phyloP scores from a whole-genome alignment of 768 basidiomycete genomes.

The Hypsizygus marmoreus region DNA sequence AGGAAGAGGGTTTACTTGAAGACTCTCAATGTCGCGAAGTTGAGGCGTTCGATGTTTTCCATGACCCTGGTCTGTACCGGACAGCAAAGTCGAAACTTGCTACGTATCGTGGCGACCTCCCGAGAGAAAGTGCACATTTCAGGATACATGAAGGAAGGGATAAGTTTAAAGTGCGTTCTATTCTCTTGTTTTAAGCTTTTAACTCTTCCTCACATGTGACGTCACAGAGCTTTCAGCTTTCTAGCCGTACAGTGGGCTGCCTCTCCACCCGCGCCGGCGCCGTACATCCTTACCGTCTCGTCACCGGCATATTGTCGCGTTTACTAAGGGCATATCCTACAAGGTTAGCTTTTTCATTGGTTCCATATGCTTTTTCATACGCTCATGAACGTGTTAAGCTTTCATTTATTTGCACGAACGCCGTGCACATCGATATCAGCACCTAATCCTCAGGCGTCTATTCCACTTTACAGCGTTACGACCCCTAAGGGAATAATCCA shows the following conservation, averaged over 20 bases:
- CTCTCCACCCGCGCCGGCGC: constrained; percentile 60
- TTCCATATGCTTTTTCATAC: neutral
- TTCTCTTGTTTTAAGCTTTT: neutral
- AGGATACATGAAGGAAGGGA: constrained; percentile 32
- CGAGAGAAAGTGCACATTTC: constrained; percentile 42
- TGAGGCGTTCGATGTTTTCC: constrained; percentile 60
- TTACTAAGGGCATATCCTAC: constrained; percentile 52
- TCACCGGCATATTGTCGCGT: constrained; percentile 58
- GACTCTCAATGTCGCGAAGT: constrained; percentile 60
- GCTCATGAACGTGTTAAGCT: constrained; percentile 37
- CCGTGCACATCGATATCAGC: constrained; percentile 56
- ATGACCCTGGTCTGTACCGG: constrained; percentile 40
- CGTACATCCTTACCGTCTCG: constrained; percentile 69
- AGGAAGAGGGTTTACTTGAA: constrained; percentile 52
- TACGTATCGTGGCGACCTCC: constrained; percentile 51
- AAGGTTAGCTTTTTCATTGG: constrained; percentile 42
- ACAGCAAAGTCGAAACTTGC: constrained; percentile 45
- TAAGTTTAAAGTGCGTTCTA: constrained; percentile 28
- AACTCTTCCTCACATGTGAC: too few relatives aligned
- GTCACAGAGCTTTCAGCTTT: constrained; percentile 55
- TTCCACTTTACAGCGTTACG: constrained; percentile 49
- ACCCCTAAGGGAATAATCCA: constrained; percentile 63
- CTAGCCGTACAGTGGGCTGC: constrained; percentile 46
- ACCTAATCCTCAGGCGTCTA: constrained; percentile 17
- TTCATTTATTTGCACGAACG: constrained; percentile 59